These are phyloP conservation scores for Solanum stenotomum DNA, from an alignment of 257 asterid genomes.

Conservation along the genomic window DNA sequence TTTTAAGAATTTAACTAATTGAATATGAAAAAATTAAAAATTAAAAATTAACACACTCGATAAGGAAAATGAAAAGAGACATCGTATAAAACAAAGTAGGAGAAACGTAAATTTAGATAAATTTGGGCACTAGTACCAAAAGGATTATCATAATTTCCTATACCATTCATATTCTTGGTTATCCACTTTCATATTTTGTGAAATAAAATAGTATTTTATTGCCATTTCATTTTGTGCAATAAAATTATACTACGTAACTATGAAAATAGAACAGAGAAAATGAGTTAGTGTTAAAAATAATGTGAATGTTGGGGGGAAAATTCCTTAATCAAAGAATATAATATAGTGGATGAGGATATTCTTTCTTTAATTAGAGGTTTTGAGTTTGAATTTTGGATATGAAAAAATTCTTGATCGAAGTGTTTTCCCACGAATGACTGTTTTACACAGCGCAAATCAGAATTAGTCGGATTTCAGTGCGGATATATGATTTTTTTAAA, in stretches of 20 bases:
- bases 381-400: no score
- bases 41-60: neutral
- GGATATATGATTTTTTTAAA: fast-evolving
- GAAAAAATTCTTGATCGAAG: fast-evolving
- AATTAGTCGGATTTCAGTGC: no score
- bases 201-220: neutral
- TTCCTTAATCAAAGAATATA: no score
- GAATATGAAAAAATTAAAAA: no score
- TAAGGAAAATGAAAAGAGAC: neutral
- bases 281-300: neutral
- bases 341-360: neutral
- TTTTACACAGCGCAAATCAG: fast-evolving
- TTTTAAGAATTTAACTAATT: no score
- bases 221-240: neutral
- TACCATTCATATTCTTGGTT: neutral
- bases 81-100: neutral
- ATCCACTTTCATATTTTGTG: neutral
- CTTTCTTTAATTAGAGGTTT: no score
- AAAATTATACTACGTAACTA: neutral
- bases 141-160: neutral
- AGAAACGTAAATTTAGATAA: neutral
- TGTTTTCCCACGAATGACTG: no score
- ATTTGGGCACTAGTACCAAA: neutral
- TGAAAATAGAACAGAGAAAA: neutral
- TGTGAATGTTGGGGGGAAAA: neutral